Evolutionary conservation across 768 basidiomycete species (phyloP), one percentile per base, ranked within the genome.

Genomic region (Suillus ampliporus): DNA sequence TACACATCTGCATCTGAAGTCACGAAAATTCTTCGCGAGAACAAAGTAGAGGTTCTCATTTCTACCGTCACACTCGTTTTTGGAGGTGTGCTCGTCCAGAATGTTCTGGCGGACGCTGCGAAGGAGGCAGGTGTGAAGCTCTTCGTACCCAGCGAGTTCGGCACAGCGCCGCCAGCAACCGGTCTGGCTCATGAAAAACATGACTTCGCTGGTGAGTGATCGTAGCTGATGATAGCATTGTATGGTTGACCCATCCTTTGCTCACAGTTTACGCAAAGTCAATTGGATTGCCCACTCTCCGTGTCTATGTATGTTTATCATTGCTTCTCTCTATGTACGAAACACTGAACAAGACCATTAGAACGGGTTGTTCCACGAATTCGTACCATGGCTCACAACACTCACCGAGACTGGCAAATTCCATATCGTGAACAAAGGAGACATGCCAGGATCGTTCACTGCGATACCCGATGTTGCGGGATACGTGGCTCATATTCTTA

Each of bases 101-200:
- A 50, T 9, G 48, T 50, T 50, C 48, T 50, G 4, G 48, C 48
- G 48, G 48, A 50, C 26, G 48, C 48, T 50, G 26, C 68, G 2
- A 74, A 71, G 63, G 58, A 60, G 38, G 73, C 64, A 1, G 69
- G 74, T 23, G 76, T 73, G 28, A 64, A 70, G 58, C 65, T 76
- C 17, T 77, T 77, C 73, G n/a, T n/a, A 8, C 76, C 75, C 11
- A 67, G 69, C 50, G 75, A 76, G 60, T 76, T 73, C 37, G 73
- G 73, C 5, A 64, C 56, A 17, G 35, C 61, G 2, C 66, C 68
- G 15, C 17, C 43, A 57, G n/a, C 17, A 37, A 11, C n/a, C 21
- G 48, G 48, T 50, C 10, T 28, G 26, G 9, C n/a, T 50, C 48
- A 28, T 50, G 48, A 28, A 50, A 62, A 46, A 26, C 61, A 21